Evolutionary conservation across 305 asterid genomes (phyloP).

Genomic region (Ruellia speciosa): DNA sequence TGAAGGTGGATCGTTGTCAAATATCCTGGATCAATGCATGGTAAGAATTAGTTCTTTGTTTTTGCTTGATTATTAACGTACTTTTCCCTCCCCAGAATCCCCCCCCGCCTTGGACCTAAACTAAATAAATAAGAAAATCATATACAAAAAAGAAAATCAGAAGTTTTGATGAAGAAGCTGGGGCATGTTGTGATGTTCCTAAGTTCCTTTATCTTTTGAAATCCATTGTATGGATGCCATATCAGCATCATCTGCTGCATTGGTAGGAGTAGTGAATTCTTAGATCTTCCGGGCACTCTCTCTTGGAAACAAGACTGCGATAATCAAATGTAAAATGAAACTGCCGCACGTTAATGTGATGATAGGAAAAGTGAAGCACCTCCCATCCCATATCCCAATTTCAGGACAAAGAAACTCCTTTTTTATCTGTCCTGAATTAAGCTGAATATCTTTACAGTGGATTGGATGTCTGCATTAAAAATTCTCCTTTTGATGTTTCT

Average conservation of each 20-base stretch:
- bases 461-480: slow-evolving; percentile 6
- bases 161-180: background rate
- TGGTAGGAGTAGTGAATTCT: background rate
- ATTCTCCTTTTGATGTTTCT: background rate
- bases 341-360: background rate
- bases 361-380: background rate
- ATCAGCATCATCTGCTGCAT: background rate
- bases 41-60: slow-evolving; percentile 30
- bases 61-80: background rate
- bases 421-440: slow-evolving; percentile 1
- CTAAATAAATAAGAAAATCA: background rate
- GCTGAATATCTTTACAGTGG: background rate
- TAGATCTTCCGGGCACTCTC: background rate
- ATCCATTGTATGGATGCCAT: background rate
- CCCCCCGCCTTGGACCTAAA: background rate
- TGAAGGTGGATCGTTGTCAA: slow-evolving; percentile 70
- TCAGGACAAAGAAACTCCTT: background rate
- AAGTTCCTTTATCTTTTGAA: background rate
- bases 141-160: background rate
- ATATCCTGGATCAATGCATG: slow-evolving; percentile 74
- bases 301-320: background rate
- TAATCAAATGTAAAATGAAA: background rate
- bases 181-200: background rate
- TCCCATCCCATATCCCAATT: background rate
- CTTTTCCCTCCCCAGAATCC: background rate